Base-by-base conservation (phyloP, 2,329 filamentous ascomycete genomes). In the Calonectria pseudoreteaudii region DNA sequence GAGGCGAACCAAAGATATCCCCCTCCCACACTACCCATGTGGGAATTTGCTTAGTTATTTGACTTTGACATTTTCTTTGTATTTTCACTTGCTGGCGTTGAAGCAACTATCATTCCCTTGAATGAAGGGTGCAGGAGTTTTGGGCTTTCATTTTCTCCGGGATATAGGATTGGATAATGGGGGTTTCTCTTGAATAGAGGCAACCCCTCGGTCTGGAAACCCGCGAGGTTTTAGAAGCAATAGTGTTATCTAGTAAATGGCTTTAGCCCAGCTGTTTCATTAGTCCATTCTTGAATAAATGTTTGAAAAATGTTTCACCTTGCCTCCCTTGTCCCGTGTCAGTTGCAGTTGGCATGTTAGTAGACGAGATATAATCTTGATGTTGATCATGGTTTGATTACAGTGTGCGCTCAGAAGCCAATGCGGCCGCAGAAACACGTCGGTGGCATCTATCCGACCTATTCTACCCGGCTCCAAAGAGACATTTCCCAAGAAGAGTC, bases 1-100 rank as follows among this genome's bases (percentile, higher is more conserved):
- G 77, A 73, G 78, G 76, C 75, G 74, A 80, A 73, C 74, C 76
- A 71, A 79, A 78, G 79, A 80, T 81, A 79, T 81, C 78, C 80
- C 56, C 77, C 30, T 31, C 36, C 75, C 68, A 68, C 67, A 68
- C 67, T 72, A 74, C 72, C 44, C 53, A 66, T 76, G 75, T 80
- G 74, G 71, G 74, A 74, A 71, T 70, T 76, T 80, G 80, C 38
- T 70, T 80, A 75, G 77, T 60, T 71, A 76, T 68, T 71, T 72
- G 50, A 44, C 74, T 74, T 70, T 38, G 18, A n/a, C 8, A 62
- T 67, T 44, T 70, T 53, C 68, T 73, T 66, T 72, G 75, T 71
- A 34, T 49, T 77, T 64, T 72, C 77, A 75, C 72, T 78, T 79
- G 74, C 71, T 60, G 75, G 79, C 79, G 79, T 81, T 78, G 18